phyloP scores from a whole-genome alignment of 2,329 filamentous ascomycete genomes.

The Cercospora berteroae region DNA sequence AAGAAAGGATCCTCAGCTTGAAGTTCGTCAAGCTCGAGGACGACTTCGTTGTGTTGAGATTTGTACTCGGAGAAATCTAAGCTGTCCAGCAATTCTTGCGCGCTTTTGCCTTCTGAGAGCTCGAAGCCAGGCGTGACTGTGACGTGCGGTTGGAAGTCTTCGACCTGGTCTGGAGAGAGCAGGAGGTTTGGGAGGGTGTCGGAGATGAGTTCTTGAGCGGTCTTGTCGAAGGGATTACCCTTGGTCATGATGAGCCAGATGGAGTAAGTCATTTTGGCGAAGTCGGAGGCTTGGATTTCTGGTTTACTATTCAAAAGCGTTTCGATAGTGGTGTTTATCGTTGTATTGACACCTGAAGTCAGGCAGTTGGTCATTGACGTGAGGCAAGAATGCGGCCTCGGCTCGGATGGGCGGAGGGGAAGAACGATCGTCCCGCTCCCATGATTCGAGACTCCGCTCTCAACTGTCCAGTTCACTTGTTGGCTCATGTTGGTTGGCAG shows the following conservation, averaged over 20 bases:
- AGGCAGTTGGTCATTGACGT: neutral
- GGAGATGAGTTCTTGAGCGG: constrained; percentile 30
- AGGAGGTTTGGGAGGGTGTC: constrained; percentile 27
- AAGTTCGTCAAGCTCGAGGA: constrained; percentile 26
- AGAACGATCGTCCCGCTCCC: neutral
- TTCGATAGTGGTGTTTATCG: neutral
- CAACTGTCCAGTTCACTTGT: neutral
- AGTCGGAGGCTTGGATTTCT: neutral
- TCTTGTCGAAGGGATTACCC: constrained; percentile 25
- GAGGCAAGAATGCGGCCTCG: constrained; percentile 1
- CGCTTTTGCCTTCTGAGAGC: constrained; percentile 12
- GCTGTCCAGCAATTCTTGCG: constrained; percentile 27
- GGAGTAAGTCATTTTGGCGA: constrained; percentile 16
- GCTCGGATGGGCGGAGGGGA: constrained; percentile 3
- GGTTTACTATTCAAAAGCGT: neutral
- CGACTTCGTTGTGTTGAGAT: constrained; percentile 25
- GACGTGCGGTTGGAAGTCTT: constrained; percentile 25
- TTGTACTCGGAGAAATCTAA: constrained; percentile 18
- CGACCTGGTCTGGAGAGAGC: constrained; percentile 16
- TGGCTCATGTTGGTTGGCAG: neutral
- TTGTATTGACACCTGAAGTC: neutral
- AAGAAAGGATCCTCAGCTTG: constrained; percentile 28
- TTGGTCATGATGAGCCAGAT: constrained; percentile 28
- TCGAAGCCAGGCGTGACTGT: constrained; percentile 26
- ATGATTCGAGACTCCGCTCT: neutral